Evolutionary conservation across 2,329 filamentous ascomycete species (phyloP).

Genomic region (Cytospora piceicola): DNA sequence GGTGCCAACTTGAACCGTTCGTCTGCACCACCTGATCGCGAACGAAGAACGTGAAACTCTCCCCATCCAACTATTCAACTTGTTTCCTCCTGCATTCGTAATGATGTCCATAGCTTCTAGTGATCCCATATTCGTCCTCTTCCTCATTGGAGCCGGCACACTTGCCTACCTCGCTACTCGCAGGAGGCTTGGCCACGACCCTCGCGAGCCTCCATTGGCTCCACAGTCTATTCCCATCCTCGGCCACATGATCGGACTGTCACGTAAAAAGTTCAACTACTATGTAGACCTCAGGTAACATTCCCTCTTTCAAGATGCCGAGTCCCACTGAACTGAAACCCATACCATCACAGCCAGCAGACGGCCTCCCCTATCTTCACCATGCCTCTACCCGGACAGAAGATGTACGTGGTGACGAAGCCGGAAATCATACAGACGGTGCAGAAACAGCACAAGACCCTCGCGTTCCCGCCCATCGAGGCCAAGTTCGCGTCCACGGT

Average conservation of each 20-base stretch:
- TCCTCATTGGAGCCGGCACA: conserved; percentile 19
- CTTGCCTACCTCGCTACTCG: conserved; percentile 10
- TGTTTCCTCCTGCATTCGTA: neutral
- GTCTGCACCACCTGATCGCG: too few relatives aligned
- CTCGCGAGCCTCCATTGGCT: conserved; percentile 40
- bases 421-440: conserved; percentile 42
- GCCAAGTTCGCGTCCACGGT: conserved; percentile 40
- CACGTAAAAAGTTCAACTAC: conserved; percentile 39
- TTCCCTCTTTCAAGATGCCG: neutral
- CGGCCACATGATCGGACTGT: conserved; percentile 40
- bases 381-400: conserved; percentile 45
- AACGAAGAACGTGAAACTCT: neutral
- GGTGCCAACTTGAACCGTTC: too few relatives aligned
- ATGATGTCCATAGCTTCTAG: conserved; percentile 11
- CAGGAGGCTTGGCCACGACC: conserved; percentile 35
- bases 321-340: neutral
- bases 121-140: conserved; percentile 8
- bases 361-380: conserved; percentile 44
- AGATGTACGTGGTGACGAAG: conserved; percentile 47
- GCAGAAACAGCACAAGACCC: conserved; percentile 43
- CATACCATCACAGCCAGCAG: conserved; percentile 25
- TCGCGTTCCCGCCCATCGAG: conserved; percentile 45
- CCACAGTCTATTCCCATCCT: conserved; percentile 39
- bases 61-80: neutral
- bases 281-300: conserved; percentile 39